A percentile compares a stretch with the other conserved stretches of the same genome.
phyloP scores from a whole-genome alignment of 306 rosid genomes.

The Medicago ruthenica region DNA sequence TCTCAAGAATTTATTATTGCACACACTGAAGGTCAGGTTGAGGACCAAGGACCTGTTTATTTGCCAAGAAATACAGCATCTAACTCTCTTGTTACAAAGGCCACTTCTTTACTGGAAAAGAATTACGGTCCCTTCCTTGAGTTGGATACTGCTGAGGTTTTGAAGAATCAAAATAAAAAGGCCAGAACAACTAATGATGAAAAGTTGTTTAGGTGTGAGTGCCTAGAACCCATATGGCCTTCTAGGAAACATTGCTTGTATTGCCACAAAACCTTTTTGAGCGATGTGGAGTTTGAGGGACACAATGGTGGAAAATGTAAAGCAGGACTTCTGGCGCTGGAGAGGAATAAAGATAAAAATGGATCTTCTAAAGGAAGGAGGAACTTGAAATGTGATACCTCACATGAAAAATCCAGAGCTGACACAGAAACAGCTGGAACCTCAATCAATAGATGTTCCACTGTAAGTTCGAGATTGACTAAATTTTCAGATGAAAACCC shows the following conservation, averaged over 20 bases:
- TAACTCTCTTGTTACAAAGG: conserved; percentile 71
- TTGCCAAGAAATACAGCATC: conserved; percentile 45
- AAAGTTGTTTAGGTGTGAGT: conserved; percentile 79
- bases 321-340: conserved; percentile 51
- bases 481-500: conserved; percentile 74
- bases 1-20: conserved; percentile 54
- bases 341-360: conserved; percentile 62
- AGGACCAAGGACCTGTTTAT: conserved; percentile 47
- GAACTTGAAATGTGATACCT: conserved; percentile 55
- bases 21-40: conserved; percentile 53
- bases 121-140: conserved; percentile 72
- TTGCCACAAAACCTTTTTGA: conserved; percentile 76
- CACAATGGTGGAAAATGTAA: conserved; percentile 79
- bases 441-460: conserved; percentile 49
- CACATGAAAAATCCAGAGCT: conserved; percentile 54
- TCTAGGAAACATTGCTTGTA: conserved; percentile 79
- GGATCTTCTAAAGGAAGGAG: conserved; percentile 69
- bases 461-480: conserved; percentile 65
- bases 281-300: conserved; percentile 75
- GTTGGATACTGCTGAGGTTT: conserved; percentile 53
- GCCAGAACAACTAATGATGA: conserved; percentile 60
- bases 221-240: conserved; percentile 89
- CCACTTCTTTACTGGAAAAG: conserved; percentile 72
- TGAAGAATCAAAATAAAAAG: conserved; percentile 62
- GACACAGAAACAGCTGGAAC: conserved; percentile 55